Percentiles rank a stretch among this genome's conserved stretches.
phyloP scores from a whole-genome alignment of 305 asterid genomes.

The Fraxinus sp. region DNA sequence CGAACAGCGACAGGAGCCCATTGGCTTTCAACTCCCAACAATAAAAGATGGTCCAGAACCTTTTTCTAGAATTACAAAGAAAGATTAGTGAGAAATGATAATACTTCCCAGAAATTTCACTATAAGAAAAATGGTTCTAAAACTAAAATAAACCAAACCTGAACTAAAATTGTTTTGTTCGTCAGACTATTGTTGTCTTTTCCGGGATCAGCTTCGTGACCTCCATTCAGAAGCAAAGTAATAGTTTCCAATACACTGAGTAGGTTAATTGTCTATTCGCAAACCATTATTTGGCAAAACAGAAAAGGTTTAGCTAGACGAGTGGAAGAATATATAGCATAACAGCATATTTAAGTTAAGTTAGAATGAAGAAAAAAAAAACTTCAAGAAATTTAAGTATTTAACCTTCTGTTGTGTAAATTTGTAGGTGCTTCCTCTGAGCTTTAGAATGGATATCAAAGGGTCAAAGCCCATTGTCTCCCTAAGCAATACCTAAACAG shows the following conservation, averaged over 20 bases:
- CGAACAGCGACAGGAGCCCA: conserved; percentile 97
- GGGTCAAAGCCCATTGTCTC: conserved; percentile 92
- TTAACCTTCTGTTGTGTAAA: no score
- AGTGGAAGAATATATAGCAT: conserved; percentile 17
- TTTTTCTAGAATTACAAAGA: conserved; percentile 57
- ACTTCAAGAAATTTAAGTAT: conserved; percentile 13
- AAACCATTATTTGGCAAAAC: conserved; percentile 37
- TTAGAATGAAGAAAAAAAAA: conserved; percentile 5
- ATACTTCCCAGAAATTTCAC: background rate
- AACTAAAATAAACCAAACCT: conserved; percentile 47
- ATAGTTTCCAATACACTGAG: conserved; percentile 87
- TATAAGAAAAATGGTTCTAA: conserved; percentile 1
- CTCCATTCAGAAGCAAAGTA: conserved; percentile 67
- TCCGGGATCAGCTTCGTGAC: conserved; percentile 69
- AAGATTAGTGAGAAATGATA: conserved; percentile 12
- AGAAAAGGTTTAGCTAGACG: conserved; percentile 39
- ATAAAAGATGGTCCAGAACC: conserved; percentile 72
- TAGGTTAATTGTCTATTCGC: conserved; percentile 91
- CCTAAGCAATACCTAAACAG: conserved; percentile 74
- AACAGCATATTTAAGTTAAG: conserved; percentile 6
- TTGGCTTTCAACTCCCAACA: conserved; percentile 97
- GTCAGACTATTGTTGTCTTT: conserved; percentile 61
- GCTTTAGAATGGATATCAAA: conserved; percentile 72
- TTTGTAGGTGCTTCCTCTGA: conserved; percentile 14
- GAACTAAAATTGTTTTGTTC: conserved; percentile 83